Conservation (phyloP, 345 rosid species). For the Lagerstroemia speciosa region DNA sequence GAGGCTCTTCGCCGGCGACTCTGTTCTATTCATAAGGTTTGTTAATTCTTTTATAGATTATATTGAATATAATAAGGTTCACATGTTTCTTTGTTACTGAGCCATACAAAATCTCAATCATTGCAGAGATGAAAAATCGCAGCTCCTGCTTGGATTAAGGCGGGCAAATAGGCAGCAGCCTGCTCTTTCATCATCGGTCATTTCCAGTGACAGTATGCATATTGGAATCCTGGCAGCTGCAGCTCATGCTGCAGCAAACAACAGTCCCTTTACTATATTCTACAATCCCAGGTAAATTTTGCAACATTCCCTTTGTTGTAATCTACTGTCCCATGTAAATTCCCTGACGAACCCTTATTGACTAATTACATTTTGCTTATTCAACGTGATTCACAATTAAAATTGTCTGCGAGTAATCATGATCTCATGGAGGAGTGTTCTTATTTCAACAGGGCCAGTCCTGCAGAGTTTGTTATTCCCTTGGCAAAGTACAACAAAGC, state of each 20-base stretch:
- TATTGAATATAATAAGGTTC: background rate
- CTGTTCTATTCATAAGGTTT: slow-evolving; percentile 60
- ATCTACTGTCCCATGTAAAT: no score
- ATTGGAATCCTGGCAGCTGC: slow-evolving; percentile 99
- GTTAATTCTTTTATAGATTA: background rate
- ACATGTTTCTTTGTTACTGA: background rate
- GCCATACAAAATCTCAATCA: slow-evolving; percentile 4
- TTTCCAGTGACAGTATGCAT: slow-evolving; percentile 99
- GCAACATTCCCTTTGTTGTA: background rate
- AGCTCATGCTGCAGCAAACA: slow-evolving; percentile 96
- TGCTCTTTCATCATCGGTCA: slow-evolving; percentile 85
- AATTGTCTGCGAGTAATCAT: background rate
- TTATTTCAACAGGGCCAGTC: slow-evolving; percentile 70
- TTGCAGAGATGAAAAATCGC: slow-evolving; percentile 85
- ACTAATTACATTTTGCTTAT: no score
- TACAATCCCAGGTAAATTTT: slow-evolving; percentile 76
- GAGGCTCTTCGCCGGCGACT: slow-evolving; percentile 47
- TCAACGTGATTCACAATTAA: background rate
- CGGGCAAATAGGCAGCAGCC: slow-evolving; percentile 89
- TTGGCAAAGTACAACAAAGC: slow-evolving; percentile 89
- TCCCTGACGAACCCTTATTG: no score
- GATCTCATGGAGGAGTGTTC: background rate
- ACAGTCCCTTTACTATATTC: slow-evolving; percentile 83
- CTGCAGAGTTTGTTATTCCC: slow-evolving; percentile 93
- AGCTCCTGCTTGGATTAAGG: slow-evolving; percentile 79